Evolutionary conservation across 2,329 filamentous ascomycete species (phyloP), one percentile per base, ranked within the genome.

Genomic region (Spiromastix sp.): DNA sequence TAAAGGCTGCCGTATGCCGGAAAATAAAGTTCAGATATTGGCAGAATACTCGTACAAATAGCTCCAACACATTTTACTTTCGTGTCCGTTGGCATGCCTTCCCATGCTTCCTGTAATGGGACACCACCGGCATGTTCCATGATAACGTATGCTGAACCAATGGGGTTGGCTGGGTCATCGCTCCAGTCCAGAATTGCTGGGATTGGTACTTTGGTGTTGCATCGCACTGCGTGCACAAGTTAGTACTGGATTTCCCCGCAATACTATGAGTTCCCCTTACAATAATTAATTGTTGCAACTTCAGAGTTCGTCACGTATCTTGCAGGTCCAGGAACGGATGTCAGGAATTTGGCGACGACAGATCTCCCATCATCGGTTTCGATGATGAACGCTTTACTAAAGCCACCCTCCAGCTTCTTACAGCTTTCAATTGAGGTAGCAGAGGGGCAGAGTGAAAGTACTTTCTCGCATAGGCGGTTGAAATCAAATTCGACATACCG

Each of bases 311-410:
- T 42, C 5, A 40, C 35, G 37, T 63, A 46, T 28, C 45, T 49
- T 26, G 46, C 30, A 6, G 58, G 59, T 7, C 61, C 62, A 42
- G 60, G 57, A 21, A 61, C 29, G 2, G 37, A 37, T 43, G 59
- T 64, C 2, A 61, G 63, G n/a, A 68, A 38, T 44, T 55, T 60
- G 2, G 59, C 65, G 11, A 68, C 55, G 15, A 65, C 37, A 13
- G 43, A 45, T 41, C 47, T 48, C 5, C 36, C 55, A 46, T 62
- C 57, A 31, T 68, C 46, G 26, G 60, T 51, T 12, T 48, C 50
- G 36, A 68, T 58, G 22, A 66, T 50, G 33, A 68, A 66, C 17
- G 59, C 59, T 43, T 60, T 48, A 37, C 66, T 68, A 40, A 58
- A 67, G 2, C 57, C 55, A 4, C 64, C 61, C 50, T 68, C 64